Evolutionary conservation across 2,329 filamentous ascomycete species (phyloP).

Genomic region (Neofusicoccum sp.): DNA sequence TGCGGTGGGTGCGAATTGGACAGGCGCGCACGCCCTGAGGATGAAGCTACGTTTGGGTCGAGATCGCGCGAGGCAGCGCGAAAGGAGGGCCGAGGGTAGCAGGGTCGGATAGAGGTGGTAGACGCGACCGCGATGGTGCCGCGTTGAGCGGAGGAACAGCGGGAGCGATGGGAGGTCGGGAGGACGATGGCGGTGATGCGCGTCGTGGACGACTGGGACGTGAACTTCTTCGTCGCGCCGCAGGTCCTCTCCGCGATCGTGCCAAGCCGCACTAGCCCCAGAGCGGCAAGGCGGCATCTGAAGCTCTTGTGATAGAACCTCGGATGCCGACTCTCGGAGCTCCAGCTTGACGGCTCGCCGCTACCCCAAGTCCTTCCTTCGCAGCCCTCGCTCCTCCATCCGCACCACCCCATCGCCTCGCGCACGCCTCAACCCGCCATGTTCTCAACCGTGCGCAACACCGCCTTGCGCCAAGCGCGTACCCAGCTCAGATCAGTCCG

Average conservation of each 20-base stretch:
- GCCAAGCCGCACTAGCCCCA: conserved; percentile 5
- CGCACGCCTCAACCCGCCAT: conserved; percentile 27
- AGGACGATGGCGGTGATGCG: conserved; percentile 19
- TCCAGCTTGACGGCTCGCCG: conserved; percentile 6
- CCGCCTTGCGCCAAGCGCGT: conserved; percentile 40
- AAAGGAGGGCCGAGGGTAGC: background rate
- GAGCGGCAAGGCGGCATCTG: conserved; percentile 2
- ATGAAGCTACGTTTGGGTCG: conserved; percentile 24
- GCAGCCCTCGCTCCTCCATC: background rate
- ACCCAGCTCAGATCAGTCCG: conserved; percentile 48
- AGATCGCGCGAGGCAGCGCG: conserved; percentile 9
- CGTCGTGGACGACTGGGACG: conserved; percentile 21
- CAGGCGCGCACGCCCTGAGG: conserved; percentile 29
- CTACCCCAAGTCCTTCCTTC: background rate
- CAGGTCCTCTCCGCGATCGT: conserved; percentile 11
- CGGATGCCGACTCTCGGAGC: conserved; percentile 22
- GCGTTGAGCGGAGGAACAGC: background rate
- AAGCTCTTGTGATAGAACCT: conserved; percentile 22
- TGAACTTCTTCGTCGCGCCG: conserved; percentile 23
- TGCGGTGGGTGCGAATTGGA: conserved; percentile 22
- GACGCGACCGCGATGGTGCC: conserved; percentile 11
- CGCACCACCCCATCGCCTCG: background rate
- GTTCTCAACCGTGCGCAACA: conserved; percentile 40
- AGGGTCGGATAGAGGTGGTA: background rate
- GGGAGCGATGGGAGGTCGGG: conserved; percentile 11